Evolutionary conservation across 805 yeast genomes (phyloP), one percentile per base, ranked within the genome.

Genomic region (Novakomyces olei): DNA sequence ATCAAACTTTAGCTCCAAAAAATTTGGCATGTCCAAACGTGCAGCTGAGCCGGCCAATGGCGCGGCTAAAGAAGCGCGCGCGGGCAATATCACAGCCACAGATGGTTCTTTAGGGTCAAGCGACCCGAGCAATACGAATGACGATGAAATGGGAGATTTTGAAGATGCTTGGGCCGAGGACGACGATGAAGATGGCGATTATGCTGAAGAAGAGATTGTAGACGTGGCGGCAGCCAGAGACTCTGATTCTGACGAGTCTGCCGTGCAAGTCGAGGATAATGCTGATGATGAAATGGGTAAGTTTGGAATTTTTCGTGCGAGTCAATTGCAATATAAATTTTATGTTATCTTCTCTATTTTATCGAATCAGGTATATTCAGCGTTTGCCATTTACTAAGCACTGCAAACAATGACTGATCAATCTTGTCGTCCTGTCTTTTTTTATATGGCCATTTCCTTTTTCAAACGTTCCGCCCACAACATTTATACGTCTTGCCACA

Each of bases 211-310:
- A n/a, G 60, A 22, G 73, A 69, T 14, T 67, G 72, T 67, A 92
- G 85, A 18, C 92, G 75, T 42, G 76, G 75, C 51, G 95, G 81
- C 51, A 88, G 76, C 47, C 92, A 92, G 38, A n/a, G 93, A 79
- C 48, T 57, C 49, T 22, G 56, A 55, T 36, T 40, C 51, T 18
- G 47, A 49, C 35, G 94, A 83, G 47, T 72, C 42, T 93, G n/a
- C 80, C 45, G 77, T 85, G 57, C 92, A 79, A 44, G 92, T 78
- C 34, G 92, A 76, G 49, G 76, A 78, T 38, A 75, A 79, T 28
- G 91, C 79, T 47, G 59, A 77, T 7, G 92, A 77, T 44, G 75
- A 65, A 18, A 69, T 61, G 19, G 70, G n/a, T n/a, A n/a, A n/a
- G n/a, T n/a, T n/a, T n/a, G n/a, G n/a, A n/a, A 57, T 27, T 36